Percentiles rank a stretch among this genome's conserved stretches.
Conservation (phyloP, 2,329 filamentous ascomycete genomes). For the Xylariaceae sp. region DNA sequence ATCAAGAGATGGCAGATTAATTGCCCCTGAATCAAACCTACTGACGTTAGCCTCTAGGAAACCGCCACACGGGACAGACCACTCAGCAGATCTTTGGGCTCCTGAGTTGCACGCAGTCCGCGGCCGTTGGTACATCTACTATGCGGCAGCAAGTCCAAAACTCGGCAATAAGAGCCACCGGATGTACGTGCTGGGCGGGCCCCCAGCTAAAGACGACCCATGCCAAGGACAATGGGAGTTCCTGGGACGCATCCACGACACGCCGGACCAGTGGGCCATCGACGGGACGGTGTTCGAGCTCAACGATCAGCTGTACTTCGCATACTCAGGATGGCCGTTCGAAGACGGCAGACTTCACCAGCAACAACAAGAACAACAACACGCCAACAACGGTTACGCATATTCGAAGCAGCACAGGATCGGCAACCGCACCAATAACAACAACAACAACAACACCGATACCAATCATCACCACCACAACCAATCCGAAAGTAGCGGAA, state of each 20-base stretch:
- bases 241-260: conserved; percentile 36
- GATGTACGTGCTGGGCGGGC: conserved; percentile 43
- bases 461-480: neutral
- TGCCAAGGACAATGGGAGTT: conserved; percentile 41
- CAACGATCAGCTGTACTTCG: conserved; percentile 37
- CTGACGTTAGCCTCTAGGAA: conserved; percentile 31
- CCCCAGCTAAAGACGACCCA: conserved; percentile 35
- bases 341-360: conserved; percentile 17
- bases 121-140: conserved; percentile 44
- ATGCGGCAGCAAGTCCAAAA: conserved; percentile 37
- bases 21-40: neutral
- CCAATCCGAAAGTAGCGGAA: too few species aligned
- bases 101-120: conserved; percentile 41
- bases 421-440: neutral
- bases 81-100: conserved; percentile 43
- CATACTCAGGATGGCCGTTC: conserved; percentile 43
- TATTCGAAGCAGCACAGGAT: neutral
- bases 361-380: too few species aligned
- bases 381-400: neutral
- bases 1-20: neutral
- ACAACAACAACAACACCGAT: neutral
- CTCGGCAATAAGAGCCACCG: conserved; percentile 42
- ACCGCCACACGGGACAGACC: conserved; percentile 37
- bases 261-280: conserved; percentile 43
- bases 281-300: conserved; percentile 42